Evolutionary conservation across 805 yeast genomes (phyloP), one percentile per base, ranked within the genome.

Genomic region (Wickerhamomyces ciferrii): DNA sequence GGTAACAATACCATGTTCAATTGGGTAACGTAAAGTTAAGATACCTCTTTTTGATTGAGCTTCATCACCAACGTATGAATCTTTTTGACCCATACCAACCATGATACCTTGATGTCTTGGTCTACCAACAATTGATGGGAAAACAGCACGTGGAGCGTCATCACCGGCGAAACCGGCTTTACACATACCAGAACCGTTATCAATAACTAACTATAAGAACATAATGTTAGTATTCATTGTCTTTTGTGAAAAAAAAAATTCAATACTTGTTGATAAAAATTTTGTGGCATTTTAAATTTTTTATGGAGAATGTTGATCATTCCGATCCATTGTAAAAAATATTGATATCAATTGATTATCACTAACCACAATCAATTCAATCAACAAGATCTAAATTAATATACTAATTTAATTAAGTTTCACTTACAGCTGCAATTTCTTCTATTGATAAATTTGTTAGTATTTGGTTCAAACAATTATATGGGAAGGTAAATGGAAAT

Each of bases 111-210:
- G 98, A 75, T 94, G 99, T 84, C 96, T 91, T 80, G 99, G 98
- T 80, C 99, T 94, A 79, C 99, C 99, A 58, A 92, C 99, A 68
- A 94, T 92, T 54, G 98, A 94, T 69, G 99, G 99, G 92, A 94
- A 94, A 63, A 94, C 99, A 67, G 99, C 98, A 75, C 97, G 87
- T 71, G 99, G 99, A 58, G 98, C 98, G 79, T 94, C 99, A 71
- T 94, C 98, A 81, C 99, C 99, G 83, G 99, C 98, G 72, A 91
- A 94, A 77, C 99, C 99, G 92, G 99, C 99, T 75, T 94, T 94
- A 85, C 99, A 94, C 98, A 94, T 94, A 83, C 99, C 99, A 70
- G 99, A 94, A 80, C 99, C 99, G 79, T 92, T 92, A 75, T 92
- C 99, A 78, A 92, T 92, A 78, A 92, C 98, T 63, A 71, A 67